Percentiles rank a stretch among this genome's conserved stretches.
phyloP scores from a whole-genome alignment of 169 alveolate genomes.

The Plasmodium gallinaceum region DNA sequence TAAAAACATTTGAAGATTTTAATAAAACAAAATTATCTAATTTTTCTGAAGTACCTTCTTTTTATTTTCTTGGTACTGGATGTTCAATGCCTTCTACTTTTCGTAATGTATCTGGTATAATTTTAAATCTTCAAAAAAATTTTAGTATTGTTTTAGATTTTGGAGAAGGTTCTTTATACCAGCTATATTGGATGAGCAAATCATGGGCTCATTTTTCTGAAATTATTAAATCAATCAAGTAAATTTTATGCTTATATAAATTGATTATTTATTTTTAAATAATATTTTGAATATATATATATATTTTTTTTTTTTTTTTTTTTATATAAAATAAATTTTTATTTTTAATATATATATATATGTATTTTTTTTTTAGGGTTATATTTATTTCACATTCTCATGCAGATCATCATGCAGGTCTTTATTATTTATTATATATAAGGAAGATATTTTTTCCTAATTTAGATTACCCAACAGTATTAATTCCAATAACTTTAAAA shows the following conservation, averaged over 20 bases:
- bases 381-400: slow-evolving; percentile 90
- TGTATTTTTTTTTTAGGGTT: slow-evolving; percentile 72
- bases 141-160: slow-evolving; percentile 90
- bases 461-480: slow-evolving; percentile 52
- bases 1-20: slow-evolving; percentile 66
- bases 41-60: slow-evolving; percentile 76
- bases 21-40: slow-evolving; percentile 33
- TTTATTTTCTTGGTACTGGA: slow-evolving; percentile 93
- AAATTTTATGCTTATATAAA: not conserved
- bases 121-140: slow-evolving; percentile 77
- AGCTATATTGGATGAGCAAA: slow-evolving; percentile 84
- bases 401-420: slow-evolving; percentile 91
- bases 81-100: slow-evolving; percentile 92
- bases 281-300: not conserved
- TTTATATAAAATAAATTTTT: not conserved
- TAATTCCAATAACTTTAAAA: slow-evolving; percentile 76
- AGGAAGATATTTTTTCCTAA: slow-evolving; percentile 78
- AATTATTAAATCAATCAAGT: slow-evolving; percentile 78
- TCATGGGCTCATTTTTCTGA: slow-evolving; percentile 77
- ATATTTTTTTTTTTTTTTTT: not conserved
- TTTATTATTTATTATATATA: slow-evolving; percentile 80
- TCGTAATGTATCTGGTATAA: slow-evolving; percentile 92
- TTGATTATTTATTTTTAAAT: not conserved
- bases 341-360: not conserved
- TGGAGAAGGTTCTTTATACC: slow-evolving; percentile 94